These are phyloP conservation scores for Nothophytophthora sp. DNA, from an alignment of 352 stramenopile genomes.

Conservation along the genomic window DNA sequence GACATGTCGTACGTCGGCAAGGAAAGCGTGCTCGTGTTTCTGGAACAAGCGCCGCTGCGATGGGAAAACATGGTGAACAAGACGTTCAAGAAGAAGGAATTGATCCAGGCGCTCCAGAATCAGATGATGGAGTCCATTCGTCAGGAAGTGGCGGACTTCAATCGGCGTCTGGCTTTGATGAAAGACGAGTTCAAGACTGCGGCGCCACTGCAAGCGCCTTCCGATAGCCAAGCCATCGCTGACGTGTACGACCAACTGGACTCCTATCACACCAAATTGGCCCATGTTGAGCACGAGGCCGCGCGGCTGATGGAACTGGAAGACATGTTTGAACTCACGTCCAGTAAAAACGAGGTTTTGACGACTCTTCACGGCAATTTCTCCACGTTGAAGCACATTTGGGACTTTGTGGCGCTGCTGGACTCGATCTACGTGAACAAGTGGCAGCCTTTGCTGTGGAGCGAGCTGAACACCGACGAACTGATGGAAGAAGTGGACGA, in stretches of 20 bases:
- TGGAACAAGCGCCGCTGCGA: slow-evolving; percentile 87
- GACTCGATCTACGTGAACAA: slow-evolving; percentile 66
- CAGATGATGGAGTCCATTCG: slow-evolving; percentile 86
- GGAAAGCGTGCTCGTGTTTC: slow-evolving; percentile 79
- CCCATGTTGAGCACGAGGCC: slow-evolving; percentile 82
- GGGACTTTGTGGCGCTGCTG: slow-evolving; percentile 93
- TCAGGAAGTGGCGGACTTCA: slow-evolving; percentile 72
- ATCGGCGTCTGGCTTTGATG: slow-evolving; percentile 58
- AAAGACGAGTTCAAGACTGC: slow-evolving; percentile 64
- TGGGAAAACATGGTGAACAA: slow-evolving; percentile 95
- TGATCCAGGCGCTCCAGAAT: slow-evolving; percentile 90
- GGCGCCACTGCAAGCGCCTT: slow-evolving; percentile 56
- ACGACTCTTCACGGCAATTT: slow-evolving; percentile 84
- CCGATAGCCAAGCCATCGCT: slow-evolving; percentile 23
- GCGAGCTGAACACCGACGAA: slow-evolving; percentile 86
- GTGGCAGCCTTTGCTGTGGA: slow-evolving; percentile 91
- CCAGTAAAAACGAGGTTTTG: slow-evolving; percentile 84
- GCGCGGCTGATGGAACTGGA: slow-evolving; percentile 89
- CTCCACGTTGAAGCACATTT: slow-evolving; percentile 90
- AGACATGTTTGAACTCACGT: slow-evolving; percentile 94
- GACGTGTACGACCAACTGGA: slow-evolving; percentile 91
- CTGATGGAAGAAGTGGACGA: slow-evolving; percentile 92
- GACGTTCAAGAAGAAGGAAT: slow-evolving; percentile 92
- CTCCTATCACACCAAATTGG: slow-evolving; percentile 78
- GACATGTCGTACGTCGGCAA: slow-evolving; percentile 89